Percentiles rank a stretch among this genome's conserved stretches.
These are phyloP conservation scores for Chlamydomonas sp. DNA, from an alignment of 139 green algal species.

Conservation along the genomic window DNA sequence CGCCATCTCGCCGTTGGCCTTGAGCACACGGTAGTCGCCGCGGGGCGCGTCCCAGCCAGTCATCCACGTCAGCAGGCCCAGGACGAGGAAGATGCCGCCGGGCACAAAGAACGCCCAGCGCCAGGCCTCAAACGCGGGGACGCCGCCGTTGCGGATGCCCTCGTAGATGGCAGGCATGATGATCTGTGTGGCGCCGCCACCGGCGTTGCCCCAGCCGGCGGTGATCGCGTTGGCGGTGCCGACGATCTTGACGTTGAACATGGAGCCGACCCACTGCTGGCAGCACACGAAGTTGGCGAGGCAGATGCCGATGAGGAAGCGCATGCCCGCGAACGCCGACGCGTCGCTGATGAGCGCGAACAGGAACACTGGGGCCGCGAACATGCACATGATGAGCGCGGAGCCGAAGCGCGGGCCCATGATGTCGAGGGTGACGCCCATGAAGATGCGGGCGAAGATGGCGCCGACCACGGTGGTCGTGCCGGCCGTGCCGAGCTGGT, in stretches of 20 bases:
- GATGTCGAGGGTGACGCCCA: slow-evolving; percentile 66
- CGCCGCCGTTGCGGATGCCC: not conserved
- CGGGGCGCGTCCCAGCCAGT: slow-evolving; percentile 83
- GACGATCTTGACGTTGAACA: slow-evolving; percentile 86
- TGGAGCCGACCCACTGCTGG: slow-evolving; percentile 30
- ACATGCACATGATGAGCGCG: slow-evolving; percentile 43
- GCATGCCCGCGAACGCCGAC: slow-evolving; percentile 41
- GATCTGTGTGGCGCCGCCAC: slow-evolving; percentile 81
- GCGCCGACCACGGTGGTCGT: slow-evolving; percentile 58
- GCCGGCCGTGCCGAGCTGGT: slow-evolving; percentile 19
- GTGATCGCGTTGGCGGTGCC: slow-evolving; percentile 81
- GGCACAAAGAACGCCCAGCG: slow-evolving; percentile 73
- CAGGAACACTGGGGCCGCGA: slow-evolving; percentile 59
- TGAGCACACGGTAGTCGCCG: slow-evolving; percentile 75
- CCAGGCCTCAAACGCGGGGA: slow-evolving; percentile 1
- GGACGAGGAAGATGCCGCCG: slow-evolving; percentile 57
- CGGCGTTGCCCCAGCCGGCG: slow-evolving; percentile 78
- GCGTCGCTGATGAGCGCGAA: slow-evolving; percentile 80
- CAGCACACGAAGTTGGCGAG: slow-evolving; percentile 56
- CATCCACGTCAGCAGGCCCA: slow-evolving; percentile 46
- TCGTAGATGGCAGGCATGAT: slow-evolving; percentile 85
- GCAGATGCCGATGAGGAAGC: slow-evolving; percentile 75
- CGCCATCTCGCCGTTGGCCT: slow-evolving; percentile 59
- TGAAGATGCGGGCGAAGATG: slow-evolving; percentile 50
- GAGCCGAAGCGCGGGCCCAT: slow-evolving; percentile 49